Base-by-base conservation (phyloP, 164 flowering plant species). In the Hamamelis virginiana region DNA sequence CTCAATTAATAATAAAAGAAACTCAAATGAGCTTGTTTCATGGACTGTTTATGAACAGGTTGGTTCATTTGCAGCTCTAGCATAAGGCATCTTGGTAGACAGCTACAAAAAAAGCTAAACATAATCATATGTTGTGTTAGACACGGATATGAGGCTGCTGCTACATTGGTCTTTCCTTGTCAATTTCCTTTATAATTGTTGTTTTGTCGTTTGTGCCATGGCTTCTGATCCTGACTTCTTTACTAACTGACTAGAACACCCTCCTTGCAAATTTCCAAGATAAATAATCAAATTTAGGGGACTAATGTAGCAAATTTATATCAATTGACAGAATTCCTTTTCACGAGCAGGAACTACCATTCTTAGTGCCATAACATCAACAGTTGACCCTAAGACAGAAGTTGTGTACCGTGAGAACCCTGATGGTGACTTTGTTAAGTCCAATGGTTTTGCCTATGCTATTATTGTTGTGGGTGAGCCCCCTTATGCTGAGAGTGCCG, bases 381-480 rank as follows among this genome's bases (percentile, higher is more conserved):
- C 86, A 41, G 87, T 86, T 26, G 85, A 84, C 66, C 73, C 81
- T 59, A 76, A 71, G 72, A 84, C 88, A 12, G 78, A 84, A 65
- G 74, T 86, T 13, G 68, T 81, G 44, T 83, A 62, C 73, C 52
- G 55, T 13, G 90, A 84, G 62, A 81, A 68, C 64, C 90, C 90
- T 19, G 85, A 84, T 47, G 46, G 44, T 12, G 71, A 83, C 5
- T 84, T 78, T 64, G 69, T 84, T 5, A 84, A 83, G 70, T 78
- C 85, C 58, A 75, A 55, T 71, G 74, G 78, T 60, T 84, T 84
- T 53, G 77, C 74, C 23, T 86, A 83, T 75, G 90, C 85, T 1
- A 75, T 86, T 8, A 80, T 86, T 43, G 85, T 73, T 71, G 88
- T 84, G 50, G 90, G 90, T 1, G 90, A 86, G 80, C 62, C 66